Percentiles rank a stretch among this genome's conserved stretches.
phyloP scores from a whole-genome alignment of 2,329 filamentous ascomycete species.

The Simplicillium aogashimaense region DNA sequence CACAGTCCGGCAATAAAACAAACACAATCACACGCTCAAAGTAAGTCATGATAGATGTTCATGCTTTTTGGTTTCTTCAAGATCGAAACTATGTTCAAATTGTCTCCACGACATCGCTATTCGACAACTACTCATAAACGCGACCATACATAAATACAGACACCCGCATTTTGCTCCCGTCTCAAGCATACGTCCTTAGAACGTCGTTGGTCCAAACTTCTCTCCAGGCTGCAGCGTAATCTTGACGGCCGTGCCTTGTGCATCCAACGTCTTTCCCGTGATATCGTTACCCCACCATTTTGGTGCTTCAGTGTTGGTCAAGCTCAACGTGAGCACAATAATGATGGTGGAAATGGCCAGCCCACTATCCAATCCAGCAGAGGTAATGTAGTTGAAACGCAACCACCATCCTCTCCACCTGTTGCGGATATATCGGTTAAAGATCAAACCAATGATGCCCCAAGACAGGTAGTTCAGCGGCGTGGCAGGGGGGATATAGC shows the following conservation, averaged over 20 bases:
- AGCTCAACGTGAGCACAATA: conserved; percentile 30
- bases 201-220: conserved; percentile 12
- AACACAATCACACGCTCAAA: too few species aligned
- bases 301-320: conserved; percentile 31
- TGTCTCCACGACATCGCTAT: too few species aligned
- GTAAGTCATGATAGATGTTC: too few species aligned
- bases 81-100: too few species aligned
- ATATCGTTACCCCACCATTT: conserved; percentile 37
- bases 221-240: conserved; percentile 15
- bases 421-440: conserved; percentile 39
- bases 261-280: conserved; percentile 18
- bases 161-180: too few species aligned
- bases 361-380: conserved; percentile 45
- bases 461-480: conserved; percentile 41
- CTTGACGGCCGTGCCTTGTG: conserved; percentile 11
- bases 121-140: too few species aligned
- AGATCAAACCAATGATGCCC: conserved; percentile 40
- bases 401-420: conserved; percentile 42
- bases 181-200: conserved; percentile 8
- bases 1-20: too few species aligned
- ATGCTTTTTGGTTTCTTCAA: too few species aligned
- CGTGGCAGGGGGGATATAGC: conserved; percentile 39
- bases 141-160: too few species aligned
- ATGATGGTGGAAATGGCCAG: conserved; percentile 42
- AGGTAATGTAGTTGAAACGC: conserved; percentile 46